Conservation (phyloP, 2,329 filamentous ascomycete species). For the Periconia sp. region DNA sequence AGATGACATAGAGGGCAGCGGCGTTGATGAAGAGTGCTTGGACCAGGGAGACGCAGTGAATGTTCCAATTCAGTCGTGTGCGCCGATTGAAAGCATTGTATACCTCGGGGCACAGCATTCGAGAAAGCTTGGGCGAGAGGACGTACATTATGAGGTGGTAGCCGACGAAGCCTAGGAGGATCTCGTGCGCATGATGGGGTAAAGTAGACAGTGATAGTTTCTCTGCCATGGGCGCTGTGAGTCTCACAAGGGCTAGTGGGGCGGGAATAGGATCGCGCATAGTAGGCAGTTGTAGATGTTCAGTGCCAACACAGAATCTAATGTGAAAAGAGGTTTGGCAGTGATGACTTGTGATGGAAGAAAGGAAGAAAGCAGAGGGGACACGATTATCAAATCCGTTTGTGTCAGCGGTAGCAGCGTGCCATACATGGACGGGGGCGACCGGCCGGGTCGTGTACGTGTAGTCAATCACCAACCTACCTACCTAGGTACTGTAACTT, state of each 20-base stretch:
- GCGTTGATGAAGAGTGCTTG: constrained; percentile 73
- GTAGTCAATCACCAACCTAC: too few relatives aligned
- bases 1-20: constrained; percentile 72
- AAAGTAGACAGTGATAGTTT: constrained; percentile 64
- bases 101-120: constrained; percentile 59
- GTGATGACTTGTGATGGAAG: neutral
- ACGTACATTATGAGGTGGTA: constrained; percentile 70
- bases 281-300: constrained; percentile 17
- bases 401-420: neutral
- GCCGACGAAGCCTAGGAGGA: constrained; percentile 64
- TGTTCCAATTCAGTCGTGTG: constrained; percentile 78
- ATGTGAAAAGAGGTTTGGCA: neutral
- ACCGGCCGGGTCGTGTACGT: too few relatives aligned
- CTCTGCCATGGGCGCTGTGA: constrained; percentile 66
- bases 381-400: constrained; percentile 5
- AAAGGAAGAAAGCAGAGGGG: constrained; percentile 2
- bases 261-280: constrained; percentile 74
- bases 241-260: constrained; percentile 58
- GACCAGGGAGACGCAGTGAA: constrained; percentile 80
- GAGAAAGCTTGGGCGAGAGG: constrained; percentile 69
- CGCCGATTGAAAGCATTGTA: constrained; percentile 64
- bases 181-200: constrained; percentile 77
- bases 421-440: too few relatives aligned
- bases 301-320: neutral
- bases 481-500: neutral